Evolutionary conservation across 2,329 filamentous ascomycete species (phyloP), one percentile per base, ranked within the genome.

Genomic region (Cryphonectria radicalis): DNA sequence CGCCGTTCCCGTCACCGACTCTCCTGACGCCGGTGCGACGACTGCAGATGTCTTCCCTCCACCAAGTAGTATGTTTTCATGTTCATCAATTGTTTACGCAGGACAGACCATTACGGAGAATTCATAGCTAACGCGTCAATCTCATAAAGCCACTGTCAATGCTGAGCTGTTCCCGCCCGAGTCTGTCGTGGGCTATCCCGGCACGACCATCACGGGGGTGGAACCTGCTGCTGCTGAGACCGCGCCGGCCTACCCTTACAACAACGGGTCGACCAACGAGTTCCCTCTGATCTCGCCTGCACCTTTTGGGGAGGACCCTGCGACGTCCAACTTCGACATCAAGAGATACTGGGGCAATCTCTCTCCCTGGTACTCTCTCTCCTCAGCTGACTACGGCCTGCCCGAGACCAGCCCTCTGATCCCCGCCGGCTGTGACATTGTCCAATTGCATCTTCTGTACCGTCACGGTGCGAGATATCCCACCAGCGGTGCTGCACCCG

Each of bases 391-490:
- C 66, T 80, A 78, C 35, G 78, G 78, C 0, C 71, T 80, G 8
- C 77, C 77, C 14, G 74, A 77, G 59, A 75, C 78, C 17, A 79
- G 74, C 66, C 78, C 78, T 19, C 76, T 77, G 42, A 76, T 76
- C 13, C 78, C 78, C 0, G 72, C 75, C 5, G 77, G 76, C 63
- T 80, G 78, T 62, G 76, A 74, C 63, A 77, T 79, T 37, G 77
- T 75, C 10, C 78, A 79, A 67, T 68, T 79, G n/a, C 78, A 79
- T 64, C 68, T 80, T 11, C 68, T 80, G 35, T 80, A 80, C 67
- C 78, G 78, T 1, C 78, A 80, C 68, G 78, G 78, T 7, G 78
- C 78, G 0, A 74, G 78, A n/a, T 80, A 80, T 69, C 78, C 78
- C 1, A 79, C 78, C 11, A 75, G 69, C 57, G 77, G 75, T 11